Percentiles rank a stretch among this genome's conserved stretches.
These are phyloP conservation scores for Eucalyptus cloeziana DNA, from an alignment of 345 rosid species.

Conservation along the genomic window DNA sequence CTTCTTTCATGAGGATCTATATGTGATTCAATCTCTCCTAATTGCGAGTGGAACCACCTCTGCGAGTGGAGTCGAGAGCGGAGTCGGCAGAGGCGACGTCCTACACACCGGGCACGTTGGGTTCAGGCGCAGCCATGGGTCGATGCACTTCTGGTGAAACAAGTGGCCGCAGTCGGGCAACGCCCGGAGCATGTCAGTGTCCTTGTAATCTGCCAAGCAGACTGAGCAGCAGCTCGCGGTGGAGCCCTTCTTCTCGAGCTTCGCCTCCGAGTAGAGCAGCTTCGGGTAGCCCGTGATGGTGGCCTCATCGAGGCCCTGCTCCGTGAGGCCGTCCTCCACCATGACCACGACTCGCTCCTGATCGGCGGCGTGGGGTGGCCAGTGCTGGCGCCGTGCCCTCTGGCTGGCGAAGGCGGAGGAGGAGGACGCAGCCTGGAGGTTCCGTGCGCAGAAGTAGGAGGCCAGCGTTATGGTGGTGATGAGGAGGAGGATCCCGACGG, in stretches of 20 bases:
- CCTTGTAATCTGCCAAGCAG: slow-evolving; percentile 74
- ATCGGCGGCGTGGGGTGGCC: neutral
- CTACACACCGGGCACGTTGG: slow-evolving; percentile 23
- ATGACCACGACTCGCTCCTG: neutral
- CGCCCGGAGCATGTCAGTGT: slow-evolving; percentile 32
- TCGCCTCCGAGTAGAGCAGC: slow-evolving; percentile 58
- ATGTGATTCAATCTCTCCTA: neutral
- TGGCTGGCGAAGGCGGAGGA: neutral
- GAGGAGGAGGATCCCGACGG: slow-evolving; percentile 27
- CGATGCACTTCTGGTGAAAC: slow-evolving; percentile 15
- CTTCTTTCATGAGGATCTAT: neutral
- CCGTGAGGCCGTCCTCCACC: slow-evolving; percentile 35
- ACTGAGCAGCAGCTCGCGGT: slow-evolving; percentile 62
- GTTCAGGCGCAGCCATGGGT: slow-evolving; percentile 18
- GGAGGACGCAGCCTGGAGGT: neutral
- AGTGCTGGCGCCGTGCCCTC: neutral
- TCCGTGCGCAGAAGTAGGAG: slow-evolving; percentile 28
- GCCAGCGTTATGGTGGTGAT: slow-evolving; percentile 25
- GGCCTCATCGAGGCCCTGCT: slow-evolving; percentile 59
- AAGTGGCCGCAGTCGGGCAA: slow-evolving; percentile 52
- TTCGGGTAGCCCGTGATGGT: slow-evolving; percentile 66
- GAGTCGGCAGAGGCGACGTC: slow-evolving; percentile 4
- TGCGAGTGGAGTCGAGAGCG: neutral
- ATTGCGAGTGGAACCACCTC: neutral
- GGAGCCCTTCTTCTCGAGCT: slow-evolving; percentile 7